Conservation (phyloP, 2,329 filamentous ascomycete genomes). For the Fusarium marasasianum region DNA sequence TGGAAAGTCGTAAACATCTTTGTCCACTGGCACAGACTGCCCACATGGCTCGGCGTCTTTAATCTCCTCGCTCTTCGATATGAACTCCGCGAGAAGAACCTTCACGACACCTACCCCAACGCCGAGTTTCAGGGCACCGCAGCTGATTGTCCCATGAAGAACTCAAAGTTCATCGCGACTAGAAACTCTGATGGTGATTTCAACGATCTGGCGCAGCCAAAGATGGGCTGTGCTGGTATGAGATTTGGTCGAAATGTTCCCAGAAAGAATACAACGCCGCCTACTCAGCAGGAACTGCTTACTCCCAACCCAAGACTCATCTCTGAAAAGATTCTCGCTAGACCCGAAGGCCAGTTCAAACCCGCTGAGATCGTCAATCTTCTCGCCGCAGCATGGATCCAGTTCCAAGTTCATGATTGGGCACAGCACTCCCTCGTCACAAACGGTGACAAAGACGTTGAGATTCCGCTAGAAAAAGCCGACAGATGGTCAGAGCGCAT, state of each 20-base stretch:
- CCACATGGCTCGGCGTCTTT: slow-evolving; percentile 20
- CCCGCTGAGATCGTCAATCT: slow-evolving; percentile 22
- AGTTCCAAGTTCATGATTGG: slow-evolving; percentile 27
- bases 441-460: background rate
- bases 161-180: slow-evolving; percentile 14
- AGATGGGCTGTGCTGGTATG: slow-evolving; percentile 21
- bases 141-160: background rate
- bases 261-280: background rate
- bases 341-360: slow-evolving; percentile 23
- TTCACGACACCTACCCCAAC: slow-evolving; percentile 18
- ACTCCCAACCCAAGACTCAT: slow-evolving; percentile 4
- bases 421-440: slow-evolving; percentile 4
- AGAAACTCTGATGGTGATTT: slow-evolving; percentile 12
- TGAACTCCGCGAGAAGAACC: slow-evolving; percentile 21
- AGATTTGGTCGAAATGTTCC: slow-evolving; percentile 27
- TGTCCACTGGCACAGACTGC: slow-evolving; percentile 20
- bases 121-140: slow-evolving; percentile 2
- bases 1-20: slow-evolving; percentile 14
- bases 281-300: slow-evolving; percentile 1
- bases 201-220: slow-evolving; percentile 14
- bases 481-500: slow-evolving; percentile 4
- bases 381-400: slow-evolving; percentile 25
- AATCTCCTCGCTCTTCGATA: slow-evolving; percentile 26
- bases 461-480: background rate
- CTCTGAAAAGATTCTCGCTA: slow-evolving; percentile 11